A percentile compares a stretch with the other conserved stretches of the same genome.
These are phyloP conservation scores for Naegleria fowleri DNA, from an alignment of 208 protist genomes.

Conservation along the genomic window DNA sequence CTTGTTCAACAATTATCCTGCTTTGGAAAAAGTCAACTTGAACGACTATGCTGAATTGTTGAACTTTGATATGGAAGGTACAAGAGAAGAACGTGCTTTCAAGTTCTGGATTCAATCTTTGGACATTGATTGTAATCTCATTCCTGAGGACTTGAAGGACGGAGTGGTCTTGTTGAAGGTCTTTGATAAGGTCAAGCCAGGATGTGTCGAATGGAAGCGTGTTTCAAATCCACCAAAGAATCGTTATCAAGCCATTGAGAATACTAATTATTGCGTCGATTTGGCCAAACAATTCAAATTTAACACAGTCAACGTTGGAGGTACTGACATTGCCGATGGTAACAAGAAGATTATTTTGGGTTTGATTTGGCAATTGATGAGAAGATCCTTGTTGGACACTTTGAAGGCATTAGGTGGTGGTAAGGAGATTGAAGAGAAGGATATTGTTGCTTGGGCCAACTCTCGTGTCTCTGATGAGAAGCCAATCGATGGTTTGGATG, in stretches of 20 bases:
- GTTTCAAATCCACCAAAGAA: slow-evolving; percentile 56
- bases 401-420: slow-evolving; percentile 50
- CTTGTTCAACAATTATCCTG: slow-evolving; percentile 62
- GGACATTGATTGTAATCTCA: slow-evolving; percentile 60
- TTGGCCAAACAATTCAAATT: slow-evolving; percentile 59
- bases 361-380: slow-evolving; percentile 74
- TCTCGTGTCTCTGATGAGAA: slow-evolving; percentile 35
- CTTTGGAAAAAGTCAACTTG: slow-evolving; percentile 33
- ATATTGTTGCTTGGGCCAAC: slow-evolving; percentile 64
- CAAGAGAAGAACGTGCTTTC: slow-evolving; percentile 64
- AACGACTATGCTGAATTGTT: slow-evolving; percentile 38
- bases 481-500: slow-evolving; percentile 61
- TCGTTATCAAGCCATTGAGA: slow-evolving; percentile 67
- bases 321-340: slow-evolving; percentile 61
- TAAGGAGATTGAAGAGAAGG: slow-evolving; percentile 53
- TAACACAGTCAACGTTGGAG: slow-evolving; percentile 58
- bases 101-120: slow-evolving; percentile 73
- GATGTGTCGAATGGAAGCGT: slow-evolving; percentile 61
- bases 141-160: slow-evolving; percentile 63
- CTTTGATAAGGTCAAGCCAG: slow-evolving; percentile 64
- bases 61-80: slow-evolving; percentile 45
- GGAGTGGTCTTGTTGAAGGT: slow-evolving; percentile 64
- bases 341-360: slow-evolving; percentile 63
- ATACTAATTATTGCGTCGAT: slow-evolving; percentile 67
- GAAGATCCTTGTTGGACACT: slow-evolving; percentile 57